These are phyloP conservation scores for Gilbertella persicaria DNA, from an alignment of 371 early-diverging fungal species.

Conservation along the genomic window DNA sequence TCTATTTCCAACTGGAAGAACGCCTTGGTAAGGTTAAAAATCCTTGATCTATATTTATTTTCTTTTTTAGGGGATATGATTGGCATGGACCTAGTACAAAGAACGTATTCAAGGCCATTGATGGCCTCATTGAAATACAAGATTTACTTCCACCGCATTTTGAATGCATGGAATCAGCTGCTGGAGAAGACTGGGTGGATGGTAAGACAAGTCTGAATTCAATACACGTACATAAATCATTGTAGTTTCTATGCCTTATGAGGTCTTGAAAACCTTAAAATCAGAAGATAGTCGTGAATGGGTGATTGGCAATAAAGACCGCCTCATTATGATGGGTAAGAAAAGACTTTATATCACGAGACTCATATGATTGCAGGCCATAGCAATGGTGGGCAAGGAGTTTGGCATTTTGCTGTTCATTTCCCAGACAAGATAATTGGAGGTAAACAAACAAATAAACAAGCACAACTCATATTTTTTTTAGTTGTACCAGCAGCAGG, in stretches of 20 bases:
- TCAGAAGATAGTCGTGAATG: slow-evolving; percentile 14
- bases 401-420: slow-evolving; percentile 70
- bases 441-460: slow-evolving; percentile 30
- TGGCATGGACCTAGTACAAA: slow-evolving; percentile 57
- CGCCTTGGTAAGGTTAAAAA: slow-evolving; percentile 55
- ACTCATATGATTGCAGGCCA: slow-evolving; percentile 46
- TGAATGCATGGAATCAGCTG: slow-evolving; percentile 15
- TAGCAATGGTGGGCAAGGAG: slow-evolving; percentile 78
- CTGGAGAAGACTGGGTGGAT: slow-evolving; percentile 19
- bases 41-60: neutral
- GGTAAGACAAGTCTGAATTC: no score
- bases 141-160: slow-evolving; percentile 20
- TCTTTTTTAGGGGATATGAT: slow-evolving; percentile 48
- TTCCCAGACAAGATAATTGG: slow-evolving; percentile 68
- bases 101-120: slow-evolving; percentile 42
- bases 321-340: slow-evolving; percentile 28
- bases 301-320: slow-evolving; percentile 16
- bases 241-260: slow-evolving; percentile 17
- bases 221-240: no score
- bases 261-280: slow-evolving; percentile 9
- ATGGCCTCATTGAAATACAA: slow-evolving; percentile 19
- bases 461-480: neutral
- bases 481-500: slow-evolving; percentile 69
- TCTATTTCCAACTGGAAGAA: slow-evolving; percentile 69
- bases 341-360: neutral